Conservation (phyloP, 176 grass and related monocot genomes). For the Oryza rufipogon region DNA sequence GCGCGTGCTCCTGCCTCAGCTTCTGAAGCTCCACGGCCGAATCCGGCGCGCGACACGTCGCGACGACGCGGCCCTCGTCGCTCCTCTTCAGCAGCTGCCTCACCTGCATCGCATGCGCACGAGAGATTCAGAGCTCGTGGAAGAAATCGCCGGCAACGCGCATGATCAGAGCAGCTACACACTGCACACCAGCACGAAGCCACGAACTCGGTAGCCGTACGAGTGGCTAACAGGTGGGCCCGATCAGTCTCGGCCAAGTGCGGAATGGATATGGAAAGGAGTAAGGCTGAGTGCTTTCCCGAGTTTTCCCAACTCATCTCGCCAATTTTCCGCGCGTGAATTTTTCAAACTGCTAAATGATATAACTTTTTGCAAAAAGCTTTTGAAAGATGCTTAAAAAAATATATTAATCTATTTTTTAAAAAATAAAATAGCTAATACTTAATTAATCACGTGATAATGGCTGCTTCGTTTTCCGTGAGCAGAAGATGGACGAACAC, state of each 20-base stretch:
- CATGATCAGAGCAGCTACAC: background rate
- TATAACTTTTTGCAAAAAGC: no score
- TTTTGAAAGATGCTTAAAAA: no score
- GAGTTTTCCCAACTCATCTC: no score
- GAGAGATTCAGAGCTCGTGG: background rate
- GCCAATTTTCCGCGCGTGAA: no score
- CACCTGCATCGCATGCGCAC: constrained; percentile 40
- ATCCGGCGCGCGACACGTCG: constrained; percentile 71
- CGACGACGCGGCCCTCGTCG: constrained; percentile 58
- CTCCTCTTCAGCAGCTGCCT: constrained; percentile 73
- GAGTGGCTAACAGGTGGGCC: background rate
- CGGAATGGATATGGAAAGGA: background rate
- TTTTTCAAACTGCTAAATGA: no score
- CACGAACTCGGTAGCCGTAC: background rate
- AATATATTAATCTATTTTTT: no score
- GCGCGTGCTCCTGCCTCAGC: constrained; percentile 53
- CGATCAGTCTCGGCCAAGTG: background rate
- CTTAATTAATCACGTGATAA: no score
- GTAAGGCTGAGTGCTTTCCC: no score
- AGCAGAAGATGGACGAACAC: no score
- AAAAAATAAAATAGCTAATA: no score
- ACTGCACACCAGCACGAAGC: background rate
- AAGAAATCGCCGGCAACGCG: background rate
- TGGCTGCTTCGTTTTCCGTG: no score
- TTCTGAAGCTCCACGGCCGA: constrained; percentile 56